Percentiles rank a stretch among this genome's conserved stretches.
phyloP scores from a whole-genome alignment of 345 rosid genomes.

The Angophora floribunda region DNA sequence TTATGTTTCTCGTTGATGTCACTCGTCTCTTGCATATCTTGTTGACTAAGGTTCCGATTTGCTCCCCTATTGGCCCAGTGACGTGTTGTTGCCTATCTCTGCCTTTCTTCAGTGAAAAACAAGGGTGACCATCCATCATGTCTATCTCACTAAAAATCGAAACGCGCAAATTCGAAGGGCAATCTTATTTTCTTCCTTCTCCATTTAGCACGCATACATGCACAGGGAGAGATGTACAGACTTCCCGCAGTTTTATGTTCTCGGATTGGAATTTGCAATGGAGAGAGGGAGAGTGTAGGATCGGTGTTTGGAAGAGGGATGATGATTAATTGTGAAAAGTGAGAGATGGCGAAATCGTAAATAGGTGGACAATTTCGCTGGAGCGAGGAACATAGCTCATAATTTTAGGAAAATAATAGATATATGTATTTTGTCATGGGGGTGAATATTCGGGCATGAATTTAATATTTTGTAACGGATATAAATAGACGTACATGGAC shows the following conservation, averaged over 20 bases:
- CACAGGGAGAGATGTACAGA: neutral
- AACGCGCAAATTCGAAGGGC: neutral
- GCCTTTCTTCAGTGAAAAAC: neutral
- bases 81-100: neutral
- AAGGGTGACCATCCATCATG: neutral
- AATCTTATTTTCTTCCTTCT: neutral
- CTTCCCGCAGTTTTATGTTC: neutral
- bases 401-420: neutral
- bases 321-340: neutral
- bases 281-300: neutral
- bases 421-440: accelerated
- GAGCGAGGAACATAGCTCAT: neutral
- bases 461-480: neutral
- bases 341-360: neutral
- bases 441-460: neutral
- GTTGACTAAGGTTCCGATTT: neutral
- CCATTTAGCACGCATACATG: neutral
- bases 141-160: neutral
- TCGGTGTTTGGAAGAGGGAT: too few species aligned
- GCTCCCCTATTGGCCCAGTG: neutral
- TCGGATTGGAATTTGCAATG: neutral
- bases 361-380: neutral
- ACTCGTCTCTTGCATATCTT: neutral
- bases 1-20: neutral
- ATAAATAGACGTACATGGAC: neutral